These are phyloP conservation scores for Magnaporthales sp. DNA, from an alignment of 2,329 filamentous ascomycete species.

Conservation along the genomic window DNA sequence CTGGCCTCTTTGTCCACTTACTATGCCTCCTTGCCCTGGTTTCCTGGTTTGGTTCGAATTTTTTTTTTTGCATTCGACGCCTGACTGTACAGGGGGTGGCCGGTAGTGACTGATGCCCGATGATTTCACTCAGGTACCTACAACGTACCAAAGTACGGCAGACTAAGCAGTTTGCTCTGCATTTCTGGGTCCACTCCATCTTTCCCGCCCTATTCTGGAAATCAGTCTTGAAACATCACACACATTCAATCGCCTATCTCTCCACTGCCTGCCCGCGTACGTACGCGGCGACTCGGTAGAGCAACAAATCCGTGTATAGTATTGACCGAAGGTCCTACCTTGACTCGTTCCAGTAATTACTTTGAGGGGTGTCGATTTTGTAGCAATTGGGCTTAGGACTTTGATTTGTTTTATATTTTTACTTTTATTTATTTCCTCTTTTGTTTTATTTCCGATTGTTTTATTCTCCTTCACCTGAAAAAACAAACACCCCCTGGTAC, in stretches of 20 bases:
- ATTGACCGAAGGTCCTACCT: neutral
- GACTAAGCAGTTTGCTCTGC: neutral
- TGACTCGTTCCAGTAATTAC: neutral
- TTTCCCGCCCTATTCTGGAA: neutral
- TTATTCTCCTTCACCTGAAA: neutral
- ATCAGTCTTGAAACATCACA: neutral
- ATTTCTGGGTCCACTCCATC: neutral
- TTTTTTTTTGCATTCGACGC: neutral
- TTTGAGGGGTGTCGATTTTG: neutral
- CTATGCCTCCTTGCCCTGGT: neutral
- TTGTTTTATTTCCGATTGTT: neutral
- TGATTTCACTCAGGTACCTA: neutral
- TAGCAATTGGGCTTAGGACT: neutral
- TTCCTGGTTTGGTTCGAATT: neutral
- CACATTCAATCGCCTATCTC: neutral
- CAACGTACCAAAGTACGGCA: too few species aligned
- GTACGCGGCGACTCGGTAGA: neutral
- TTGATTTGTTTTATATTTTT: neutral
- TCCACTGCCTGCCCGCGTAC: neutral
- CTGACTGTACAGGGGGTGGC: neutral
- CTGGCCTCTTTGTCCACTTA: neutral
- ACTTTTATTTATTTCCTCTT: neutral
- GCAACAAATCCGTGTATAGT: neutral
- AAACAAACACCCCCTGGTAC: neutral
- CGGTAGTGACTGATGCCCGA: neutral